phyloP scores from a whole-genome alignment of 1,284 basidiomycete genomes.

The Ganoderma sinense region DNA sequence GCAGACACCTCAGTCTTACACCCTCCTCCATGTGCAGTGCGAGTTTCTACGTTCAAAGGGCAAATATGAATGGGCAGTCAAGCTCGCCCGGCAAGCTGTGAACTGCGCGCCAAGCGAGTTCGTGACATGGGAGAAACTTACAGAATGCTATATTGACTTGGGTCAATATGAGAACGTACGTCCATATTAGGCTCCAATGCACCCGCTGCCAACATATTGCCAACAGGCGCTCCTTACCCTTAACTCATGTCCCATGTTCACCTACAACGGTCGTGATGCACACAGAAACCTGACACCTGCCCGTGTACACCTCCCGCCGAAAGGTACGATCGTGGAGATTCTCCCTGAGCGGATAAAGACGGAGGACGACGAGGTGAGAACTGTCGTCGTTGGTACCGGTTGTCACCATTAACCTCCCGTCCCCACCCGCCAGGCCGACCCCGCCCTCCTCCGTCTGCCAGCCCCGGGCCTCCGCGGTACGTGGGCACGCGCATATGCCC shows the following conservation, averaged over 20 bases:
- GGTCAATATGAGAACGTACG: slow-evolving; percentile 84
- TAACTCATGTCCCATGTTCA: slow-evolving; percentile 99
- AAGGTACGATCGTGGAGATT: slow-evolving; percentile 85
- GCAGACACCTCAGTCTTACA: slow-evolving; percentile 91
- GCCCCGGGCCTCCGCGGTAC: slow-evolving; percentile 95
- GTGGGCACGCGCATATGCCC: slow-evolving; percentile 93
- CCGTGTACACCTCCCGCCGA: slow-evolving; percentile 88
- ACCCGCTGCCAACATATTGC: background rate
- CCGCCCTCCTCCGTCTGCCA: slow-evolving; percentile 91
- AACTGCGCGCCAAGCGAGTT: slow-evolving; percentile 99
- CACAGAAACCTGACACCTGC: slow-evolving; percentile 89
- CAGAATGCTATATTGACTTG: slow-evolving; percentile 93
- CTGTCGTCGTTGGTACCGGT: background rate
- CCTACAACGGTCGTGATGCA: slow-evolving; percentile 95
- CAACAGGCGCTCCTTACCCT: slow-evolving; percentile 86
- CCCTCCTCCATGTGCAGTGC: slow-evolving; percentile 92
- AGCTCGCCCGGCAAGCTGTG: slow-evolving; percentile 93
- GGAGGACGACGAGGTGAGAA: slow-evolving; percentile 83
- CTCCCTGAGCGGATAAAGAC: slow-evolving; percentile 75
- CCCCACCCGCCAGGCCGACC: slow-evolving; percentile 72
- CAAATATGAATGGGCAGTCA: slow-evolving; percentile 89
- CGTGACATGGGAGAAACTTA: slow-evolving; percentile 98
- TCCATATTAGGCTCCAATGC: background rate
- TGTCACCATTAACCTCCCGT: slow-evolving; percentile 3
- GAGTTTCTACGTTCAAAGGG: slow-evolving; percentile 92